Evolutionary conservation across 495 filamentous ascomycete genomes (phyloP).

Genomic region (Daldinia childiae): DNA sequence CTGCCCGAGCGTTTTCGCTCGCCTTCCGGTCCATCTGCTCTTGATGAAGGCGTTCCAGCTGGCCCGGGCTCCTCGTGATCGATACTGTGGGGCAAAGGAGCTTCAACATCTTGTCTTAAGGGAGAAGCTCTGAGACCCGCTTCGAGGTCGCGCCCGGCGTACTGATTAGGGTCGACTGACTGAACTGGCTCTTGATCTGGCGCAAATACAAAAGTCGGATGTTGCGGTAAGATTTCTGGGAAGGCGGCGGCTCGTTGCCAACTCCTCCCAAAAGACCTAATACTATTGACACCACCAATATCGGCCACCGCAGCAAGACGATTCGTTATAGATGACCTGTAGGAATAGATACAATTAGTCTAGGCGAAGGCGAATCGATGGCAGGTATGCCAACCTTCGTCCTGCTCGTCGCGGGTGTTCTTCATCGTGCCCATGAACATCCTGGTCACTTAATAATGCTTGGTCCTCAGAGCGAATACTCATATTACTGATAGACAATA

Average conservation of each 20-base stretch:
- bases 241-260: conserved; percentile 94
- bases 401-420: conserved; percentile 50
- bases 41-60: conserved; percentile 36
- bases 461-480: conserved; percentile 52
- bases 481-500: conserved; percentile 48
- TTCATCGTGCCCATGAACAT: conserved; percentile 41
- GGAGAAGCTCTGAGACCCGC: conserved; percentile 51
- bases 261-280: conserved; percentile 92
- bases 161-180: conserved; percentile 30
- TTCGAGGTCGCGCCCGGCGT: conserved; percentile 49
- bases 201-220: conserved; percentile 72
- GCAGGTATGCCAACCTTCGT: conserved; percentile 46
- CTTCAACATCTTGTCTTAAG: conserved; percentile 53
- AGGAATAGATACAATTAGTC: conserved; percentile 19
- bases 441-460: conserved; percentile 52
- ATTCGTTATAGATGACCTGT: conserved; percentile 78
- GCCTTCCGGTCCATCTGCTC: conserved; percentile 49
- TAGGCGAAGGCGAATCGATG: not conserved
- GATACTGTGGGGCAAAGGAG: conserved; percentile 33
- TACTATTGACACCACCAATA: conserved; percentile 89
- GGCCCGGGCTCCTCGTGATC: conserved; percentile 38
- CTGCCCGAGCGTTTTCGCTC: conserved; percentile 55
- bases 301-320: conserved; percentile 74
- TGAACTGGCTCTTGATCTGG: conserved; percentile 55
- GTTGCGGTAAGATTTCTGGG: conserved; percentile 80